Evolutionary conservation across 768 basidiomycete genomes (phyloP).

Genomic region (Ramaria sp.): DNA sequence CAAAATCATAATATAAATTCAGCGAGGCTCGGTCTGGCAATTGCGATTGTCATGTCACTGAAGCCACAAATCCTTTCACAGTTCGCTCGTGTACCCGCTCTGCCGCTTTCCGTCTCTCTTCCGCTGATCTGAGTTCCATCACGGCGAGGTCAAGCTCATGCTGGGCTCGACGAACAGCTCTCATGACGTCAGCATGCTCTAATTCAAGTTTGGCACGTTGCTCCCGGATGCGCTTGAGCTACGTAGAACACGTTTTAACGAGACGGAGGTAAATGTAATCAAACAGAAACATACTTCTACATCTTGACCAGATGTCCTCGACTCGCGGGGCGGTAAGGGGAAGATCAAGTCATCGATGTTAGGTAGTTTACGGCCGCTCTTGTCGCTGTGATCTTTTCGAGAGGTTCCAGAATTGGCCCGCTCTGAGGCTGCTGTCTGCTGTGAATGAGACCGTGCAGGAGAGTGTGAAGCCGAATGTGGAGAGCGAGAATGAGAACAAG

Average conservation of each 20-base stretch:
- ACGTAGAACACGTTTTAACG: background rate
- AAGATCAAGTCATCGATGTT: conserved; percentile 5
- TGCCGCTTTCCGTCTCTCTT: conserved; percentile 46
- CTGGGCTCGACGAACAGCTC: conserved; percentile 35
- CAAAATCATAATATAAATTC: conserved; percentile 14
- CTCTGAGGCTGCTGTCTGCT: background rate
- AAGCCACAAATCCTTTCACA: conserved; percentile 1
- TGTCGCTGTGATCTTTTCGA: background rate
- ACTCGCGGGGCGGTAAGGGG: background rate
- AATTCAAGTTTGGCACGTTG: conserved; percentile 29
- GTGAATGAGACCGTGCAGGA: conserved; percentile 5
- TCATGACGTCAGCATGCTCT: conserved; percentile 29
- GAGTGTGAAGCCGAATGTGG: background rate
- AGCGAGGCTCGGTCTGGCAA: background rate
- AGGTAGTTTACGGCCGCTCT: background rate
- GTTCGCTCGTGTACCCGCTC: conserved; percentile 18
- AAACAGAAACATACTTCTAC: conserved; percentile 10
- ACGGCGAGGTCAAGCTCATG: conserved; percentile 51
- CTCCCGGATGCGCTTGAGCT: conserved; percentile 25
- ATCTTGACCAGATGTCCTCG: conserved; percentile 17
- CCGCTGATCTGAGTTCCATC: conserved; percentile 49
- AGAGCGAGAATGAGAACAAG: background rate
- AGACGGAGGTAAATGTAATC: background rate
- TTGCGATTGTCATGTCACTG: background rate
- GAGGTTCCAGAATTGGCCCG: background rate